These are phyloP conservation scores for Fusarium incarnatum DNA, from an alignment of 2,329 filamentous ascomycete species.

Conservation along the genomic window DNA sequence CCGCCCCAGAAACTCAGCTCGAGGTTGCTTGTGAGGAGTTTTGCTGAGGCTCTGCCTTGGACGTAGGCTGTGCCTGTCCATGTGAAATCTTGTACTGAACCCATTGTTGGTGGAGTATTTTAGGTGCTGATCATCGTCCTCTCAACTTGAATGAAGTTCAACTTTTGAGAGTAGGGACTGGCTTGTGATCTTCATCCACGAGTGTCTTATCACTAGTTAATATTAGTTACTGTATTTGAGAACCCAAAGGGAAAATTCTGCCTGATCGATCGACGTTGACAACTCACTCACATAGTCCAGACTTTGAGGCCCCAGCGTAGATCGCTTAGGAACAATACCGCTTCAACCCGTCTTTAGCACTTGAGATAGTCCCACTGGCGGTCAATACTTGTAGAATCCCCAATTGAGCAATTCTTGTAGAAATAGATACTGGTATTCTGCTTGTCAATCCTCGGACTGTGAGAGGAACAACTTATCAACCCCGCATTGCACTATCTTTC, in stretches of 20 bases:
- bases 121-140: not conserved
- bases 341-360: not conserved
- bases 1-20: constrained; percentile 61
- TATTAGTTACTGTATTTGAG: no score
- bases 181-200: not conserved
- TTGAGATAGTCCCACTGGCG: not conserved
- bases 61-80: constrained; percentile 40
- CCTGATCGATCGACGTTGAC: not conserved
- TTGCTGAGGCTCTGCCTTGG: constrained; percentile 44
- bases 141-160: not conserved
- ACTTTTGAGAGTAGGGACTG: not conserved
- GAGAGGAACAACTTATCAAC: constrained; percentile 28
- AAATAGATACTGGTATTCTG: not conserved
- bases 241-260: not conserved
- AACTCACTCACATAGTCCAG: constrained; percentile 3
- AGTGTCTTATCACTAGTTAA: no score
- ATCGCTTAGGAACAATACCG: not conserved
- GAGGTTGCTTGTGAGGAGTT: constrained; percentile 44
- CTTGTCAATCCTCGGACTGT: not conserved
- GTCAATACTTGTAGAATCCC: not conserved
- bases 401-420: not conserved
- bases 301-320: not conserved
- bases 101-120: constrained; percentile 5
- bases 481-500: constrained; percentile 51
- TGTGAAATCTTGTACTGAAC: not conserved